These are phyloP conservation scores for Dryas drummondii DNA, from an alignment of 306 rosid genomes.

Conservation along the genomic window DNA sequence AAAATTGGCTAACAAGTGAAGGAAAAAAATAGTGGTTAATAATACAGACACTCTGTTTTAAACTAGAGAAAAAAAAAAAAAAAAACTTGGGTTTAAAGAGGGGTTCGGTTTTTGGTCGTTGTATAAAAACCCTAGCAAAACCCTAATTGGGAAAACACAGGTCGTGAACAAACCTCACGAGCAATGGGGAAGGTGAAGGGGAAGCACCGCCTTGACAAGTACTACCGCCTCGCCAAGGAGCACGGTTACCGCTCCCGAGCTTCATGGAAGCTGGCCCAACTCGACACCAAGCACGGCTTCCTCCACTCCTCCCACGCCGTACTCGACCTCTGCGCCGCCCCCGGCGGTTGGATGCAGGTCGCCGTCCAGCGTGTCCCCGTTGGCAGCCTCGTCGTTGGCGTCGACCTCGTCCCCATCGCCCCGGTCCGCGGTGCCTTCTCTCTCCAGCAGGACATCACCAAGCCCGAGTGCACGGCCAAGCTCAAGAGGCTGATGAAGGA, in stretches of 20 bases:
- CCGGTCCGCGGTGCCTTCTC: conserved; percentile 74
- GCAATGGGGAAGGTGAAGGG: conserved; percentile 95
- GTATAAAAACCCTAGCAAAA: not conserved
- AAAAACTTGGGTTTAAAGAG: too few relatives aligned
- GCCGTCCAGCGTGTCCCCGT: conserved; percentile 86
- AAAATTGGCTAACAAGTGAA: too few relatives aligned
- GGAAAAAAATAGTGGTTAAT: too few relatives aligned
- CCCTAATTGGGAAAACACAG: not conserved
- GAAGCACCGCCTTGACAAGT: conserved; percentile 91
- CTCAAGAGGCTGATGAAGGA: conserved; percentile 65
- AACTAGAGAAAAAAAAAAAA: too few relatives aligned
- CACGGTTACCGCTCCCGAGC: conserved; percentile 95
- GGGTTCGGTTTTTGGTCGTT: too few relatives aligned
- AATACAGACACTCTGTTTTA: too few relatives aligned
- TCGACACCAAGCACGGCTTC: conserved; percentile 60
- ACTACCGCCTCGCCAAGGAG: conserved; percentile 82
- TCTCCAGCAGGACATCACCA: conserved; percentile 81
- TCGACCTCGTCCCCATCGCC: conserved; percentile 75
- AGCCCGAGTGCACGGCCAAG: conserved; percentile 60
- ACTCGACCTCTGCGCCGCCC: conserved; percentile 99
- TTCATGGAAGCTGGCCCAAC: conserved; percentile 88
- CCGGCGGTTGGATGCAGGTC: conserved; percentile 98
- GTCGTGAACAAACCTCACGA: not conserved
- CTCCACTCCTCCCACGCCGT: conserved; percentile 77
- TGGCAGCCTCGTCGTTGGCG: conserved; percentile 67